These are phyloP conservation scores for Rubia balearica DNA, from an alignment of 305 asterid species.

Conservation along the genomic window DNA sequence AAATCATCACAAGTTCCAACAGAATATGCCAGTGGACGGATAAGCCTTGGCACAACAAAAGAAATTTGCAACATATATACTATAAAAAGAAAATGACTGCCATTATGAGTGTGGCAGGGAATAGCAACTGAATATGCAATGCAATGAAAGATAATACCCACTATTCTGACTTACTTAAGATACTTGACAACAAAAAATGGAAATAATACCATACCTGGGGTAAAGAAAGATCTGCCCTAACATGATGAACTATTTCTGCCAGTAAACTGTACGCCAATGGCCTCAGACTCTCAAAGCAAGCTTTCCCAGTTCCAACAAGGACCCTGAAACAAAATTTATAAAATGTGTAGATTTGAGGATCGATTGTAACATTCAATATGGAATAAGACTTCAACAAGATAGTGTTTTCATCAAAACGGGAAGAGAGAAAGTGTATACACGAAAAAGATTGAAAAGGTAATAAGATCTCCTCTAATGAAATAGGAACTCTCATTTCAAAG, in stretches of 20 bases:
- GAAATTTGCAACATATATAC: background rate
- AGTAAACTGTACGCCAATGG: conserved; percentile 99
- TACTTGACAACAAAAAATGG: background rate
- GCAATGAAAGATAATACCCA: background rate
- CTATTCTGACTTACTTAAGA: background rate
- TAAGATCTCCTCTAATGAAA: background rate
- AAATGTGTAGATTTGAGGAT: conserved; percentile 20
- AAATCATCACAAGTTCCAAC: background rate
- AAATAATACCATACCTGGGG: conserved; percentile 58
- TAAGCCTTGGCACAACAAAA: background rate
- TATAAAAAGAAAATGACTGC: background rate
- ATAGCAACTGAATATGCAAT: background rate
- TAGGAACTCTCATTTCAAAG: background rate
- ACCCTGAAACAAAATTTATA: conserved; percentile 49
- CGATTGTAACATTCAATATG: background rate
- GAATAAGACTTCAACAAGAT: background rate
- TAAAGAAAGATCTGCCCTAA: conserved; percentile 88
- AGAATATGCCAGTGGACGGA: background rate
- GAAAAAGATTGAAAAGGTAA: background rate
- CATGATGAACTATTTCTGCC: conserved; percentile 99
- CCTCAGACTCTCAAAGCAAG: conserved; percentile 96
- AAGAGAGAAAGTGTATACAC: background rate
- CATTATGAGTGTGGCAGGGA: background rate
- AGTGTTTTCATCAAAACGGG: background rate
- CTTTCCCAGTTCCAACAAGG: conserved; percentile 98